Percentiles rank a stretch among this genome's conserved stretches.
Evolutionary conservation across 257 asterid species (phyloP).

Genomic region (Solanum rostratum): DNA sequence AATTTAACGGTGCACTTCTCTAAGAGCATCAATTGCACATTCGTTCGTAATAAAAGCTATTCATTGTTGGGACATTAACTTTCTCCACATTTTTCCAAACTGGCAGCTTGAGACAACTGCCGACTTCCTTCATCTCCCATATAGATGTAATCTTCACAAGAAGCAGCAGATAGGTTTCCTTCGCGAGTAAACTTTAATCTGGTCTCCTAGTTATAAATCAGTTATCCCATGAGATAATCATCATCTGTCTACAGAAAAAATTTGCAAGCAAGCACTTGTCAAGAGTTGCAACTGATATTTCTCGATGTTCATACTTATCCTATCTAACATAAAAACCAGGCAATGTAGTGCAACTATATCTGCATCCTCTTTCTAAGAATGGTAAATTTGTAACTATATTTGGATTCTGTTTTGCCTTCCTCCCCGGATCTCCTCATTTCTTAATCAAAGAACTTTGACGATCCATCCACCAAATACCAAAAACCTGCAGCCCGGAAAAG

Average conservation of each 20-base stretch:
- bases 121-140: neutral
- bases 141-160: neutral
- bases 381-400: neutral
- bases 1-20: neutral
- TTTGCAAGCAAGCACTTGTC: neutral
- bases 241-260: neutral
- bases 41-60: neutral
- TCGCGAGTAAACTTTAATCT: neutral
- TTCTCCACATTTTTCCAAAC: no score
- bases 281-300: neutral
- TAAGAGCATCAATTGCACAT: neutral
- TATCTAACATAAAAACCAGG: neutral
- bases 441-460: neutral
- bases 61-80: neutral
- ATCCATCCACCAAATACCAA: neutral
- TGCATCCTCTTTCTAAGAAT: neutral
- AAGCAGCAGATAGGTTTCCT: neutral
- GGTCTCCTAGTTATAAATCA: neutral
- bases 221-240: neutral
- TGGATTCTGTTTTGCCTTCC: neutral
- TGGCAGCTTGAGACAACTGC: neutral
- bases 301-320: neutral
- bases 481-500: neutral
- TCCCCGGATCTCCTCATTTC: neutral
- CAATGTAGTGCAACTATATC: neutral